These are phyloP conservation scores for Yamadazyma spencermartinsiae DNA, from an alignment of 1,139 yeast species.

Conservation along the genomic window DNA sequence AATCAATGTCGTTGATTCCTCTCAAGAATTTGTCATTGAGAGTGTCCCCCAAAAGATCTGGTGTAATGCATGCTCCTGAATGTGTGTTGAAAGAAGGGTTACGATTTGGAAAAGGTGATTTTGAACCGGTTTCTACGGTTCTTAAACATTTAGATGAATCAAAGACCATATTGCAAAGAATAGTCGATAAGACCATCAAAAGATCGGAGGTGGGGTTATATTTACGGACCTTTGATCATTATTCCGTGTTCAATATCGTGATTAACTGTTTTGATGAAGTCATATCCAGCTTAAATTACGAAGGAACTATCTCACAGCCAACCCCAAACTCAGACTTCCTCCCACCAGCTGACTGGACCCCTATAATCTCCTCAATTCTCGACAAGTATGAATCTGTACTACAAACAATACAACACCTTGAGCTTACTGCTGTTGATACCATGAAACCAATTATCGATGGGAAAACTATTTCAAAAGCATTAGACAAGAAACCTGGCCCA, in stretches of 20 bases:
- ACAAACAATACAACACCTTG: slow-evolving; percentile 22
- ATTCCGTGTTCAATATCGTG: slow-evolving; percentile 47
- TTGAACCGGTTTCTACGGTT: slow-evolving; percentile 49
- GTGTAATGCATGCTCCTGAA: slow-evolving; percentile 26
- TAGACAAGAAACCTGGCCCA: slow-evolving; percentile 73
- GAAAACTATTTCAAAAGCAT: slow-evolving; percentile 52
- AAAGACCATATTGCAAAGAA: slow-evolving; percentile 8
- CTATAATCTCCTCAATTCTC: slow-evolving; percentile 9
- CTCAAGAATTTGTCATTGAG: slow-evolving; percentile 42
- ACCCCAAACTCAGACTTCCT: slow-evolving; percentile 10
- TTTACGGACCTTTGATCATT: slow-evolving; percentile 54
- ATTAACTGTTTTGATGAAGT: slow-evolving; percentile 34
- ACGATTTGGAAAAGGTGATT: slow-evolving; percentile 60
- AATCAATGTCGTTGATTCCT: slow-evolving; percentile 49
- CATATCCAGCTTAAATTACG: slow-evolving; percentile 8
- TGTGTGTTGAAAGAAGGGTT: slow-evolving; percentile 67
- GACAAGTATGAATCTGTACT: slow-evolving; percentile 37
- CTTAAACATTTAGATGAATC: slow-evolving; percentile 20
- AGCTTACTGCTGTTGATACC: slow-evolving; percentile 41
- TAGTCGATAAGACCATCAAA: slow-evolving; percentile 23
- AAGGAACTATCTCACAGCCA: slow-evolving; percentile 6
- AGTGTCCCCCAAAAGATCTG: slow-evolving; percentile 44
- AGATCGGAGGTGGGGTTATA: slow-evolving; percentile 65
- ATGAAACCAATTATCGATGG: slow-evolving; percentile 69
- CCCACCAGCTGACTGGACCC: neutral